Percentiles rank a stretch among this genome's conserved stretches.
phyloP scores from a whole-genome alignment of 192 early-diverging fungal species.

The Dispira simplex region DNA sequence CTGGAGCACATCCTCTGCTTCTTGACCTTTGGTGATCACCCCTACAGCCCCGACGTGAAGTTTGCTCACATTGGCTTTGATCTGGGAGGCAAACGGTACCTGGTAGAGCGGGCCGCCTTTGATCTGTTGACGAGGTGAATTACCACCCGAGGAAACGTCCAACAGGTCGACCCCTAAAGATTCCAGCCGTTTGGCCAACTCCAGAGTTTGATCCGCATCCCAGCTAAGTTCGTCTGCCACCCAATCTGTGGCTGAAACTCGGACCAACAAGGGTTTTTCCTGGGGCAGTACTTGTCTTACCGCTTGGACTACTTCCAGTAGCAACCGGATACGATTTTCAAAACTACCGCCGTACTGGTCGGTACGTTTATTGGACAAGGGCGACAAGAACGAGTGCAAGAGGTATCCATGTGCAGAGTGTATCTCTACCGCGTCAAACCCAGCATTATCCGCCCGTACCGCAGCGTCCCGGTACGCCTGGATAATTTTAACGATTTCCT shows the following conservation, averaged over 20 bases:
- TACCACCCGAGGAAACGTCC: constrained; percentile 69
- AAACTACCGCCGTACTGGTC: constrained; percentile 86
- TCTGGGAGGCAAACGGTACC: constrained; percentile 48
- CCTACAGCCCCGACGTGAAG: constrained; percentile 52
- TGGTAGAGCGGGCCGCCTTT: constrained; percentile 35
- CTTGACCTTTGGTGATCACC: constrained; percentile 39
- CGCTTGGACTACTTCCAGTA: constrained; percentile 45
- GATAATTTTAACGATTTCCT: constrained; percentile 47
- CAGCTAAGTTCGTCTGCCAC: constrained; percentile 36
- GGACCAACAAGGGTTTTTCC: constrained; percentile 71
- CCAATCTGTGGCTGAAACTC: constrained; percentile 67
- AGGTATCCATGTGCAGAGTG: constrained; percentile 89
- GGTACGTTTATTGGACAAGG: constrained; percentile 68
- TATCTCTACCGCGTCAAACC: constrained; percentile 82
- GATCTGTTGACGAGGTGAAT: constrained; percentile 34
- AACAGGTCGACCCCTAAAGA: constrained; percentile 70
- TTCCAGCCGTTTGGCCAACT: constrained; percentile 36
- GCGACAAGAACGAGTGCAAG: constrained; percentile 62
- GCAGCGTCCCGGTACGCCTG: constrained; percentile 49
- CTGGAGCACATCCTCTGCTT: constrained; percentile 55
- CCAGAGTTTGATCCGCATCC: constrained; percentile 57
- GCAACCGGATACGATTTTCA: constrained; percentile 70
- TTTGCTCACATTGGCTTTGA: constrained; percentile 39
- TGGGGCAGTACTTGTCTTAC: constrained; percentile 59
- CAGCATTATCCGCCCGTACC: constrained; percentile 52